These are phyloP conservation scores for Graphilbum sp. DNA, from an alignment of 2,329 filamentous ascomycete genomes.

Conservation along the genomic window DNA sequence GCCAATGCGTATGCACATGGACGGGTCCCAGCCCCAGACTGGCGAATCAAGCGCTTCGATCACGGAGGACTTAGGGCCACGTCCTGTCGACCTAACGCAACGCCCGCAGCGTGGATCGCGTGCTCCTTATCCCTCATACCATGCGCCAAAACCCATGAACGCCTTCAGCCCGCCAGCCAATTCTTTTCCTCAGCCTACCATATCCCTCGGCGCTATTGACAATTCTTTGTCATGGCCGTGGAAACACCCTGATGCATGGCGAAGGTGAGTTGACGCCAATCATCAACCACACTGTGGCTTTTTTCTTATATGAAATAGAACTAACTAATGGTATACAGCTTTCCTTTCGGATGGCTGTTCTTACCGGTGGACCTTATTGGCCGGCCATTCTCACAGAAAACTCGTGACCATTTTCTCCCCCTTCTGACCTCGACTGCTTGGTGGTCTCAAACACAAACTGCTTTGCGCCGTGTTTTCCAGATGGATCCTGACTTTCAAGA, in stretches of 20 bases:
- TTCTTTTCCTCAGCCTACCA: slow-evolving; percentile 34
- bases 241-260: slow-evolving; percentile 90
- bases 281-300: no score
- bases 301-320: not conserved
- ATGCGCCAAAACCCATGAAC: slow-evolving; percentile 70
- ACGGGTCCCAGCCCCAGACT: slow-evolving; percentile 19
- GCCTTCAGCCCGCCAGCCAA: slow-evolving; percentile 32
- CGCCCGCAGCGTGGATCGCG: slow-evolving; percentile 23
- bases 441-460: slow-evolving; percentile 90
- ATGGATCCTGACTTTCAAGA: slow-evolving; percentile 94
- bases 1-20: slow-evolving; percentile 51
- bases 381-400: slow-evolving; percentile 87
- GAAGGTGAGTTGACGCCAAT: slow-evolving; percentile 32
- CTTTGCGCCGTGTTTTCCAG: slow-evolving; percentile 73
- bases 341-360: slow-evolving; percentile 97
- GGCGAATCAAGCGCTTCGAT: not conserved
- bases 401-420: slow-evolving; percentile 87
- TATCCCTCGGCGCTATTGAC: slow-evolving; percentile 84
- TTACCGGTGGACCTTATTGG: slow-evolving; percentile 91
- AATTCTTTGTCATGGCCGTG: slow-evolving; percentile 97
- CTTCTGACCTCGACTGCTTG: slow-evolving; percentile 85
- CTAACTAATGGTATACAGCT: slow-evolving; percentile 40
- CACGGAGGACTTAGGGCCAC: slow-evolving; percentile 32
- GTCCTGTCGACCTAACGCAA: slow-evolving; percentile 40
- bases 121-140: slow-evolving; percentile 47